These are phyloP conservation scores for Gossypium australe DNA, from an alignment of 345 rosid species.

Conservation along the genomic window DNA sequence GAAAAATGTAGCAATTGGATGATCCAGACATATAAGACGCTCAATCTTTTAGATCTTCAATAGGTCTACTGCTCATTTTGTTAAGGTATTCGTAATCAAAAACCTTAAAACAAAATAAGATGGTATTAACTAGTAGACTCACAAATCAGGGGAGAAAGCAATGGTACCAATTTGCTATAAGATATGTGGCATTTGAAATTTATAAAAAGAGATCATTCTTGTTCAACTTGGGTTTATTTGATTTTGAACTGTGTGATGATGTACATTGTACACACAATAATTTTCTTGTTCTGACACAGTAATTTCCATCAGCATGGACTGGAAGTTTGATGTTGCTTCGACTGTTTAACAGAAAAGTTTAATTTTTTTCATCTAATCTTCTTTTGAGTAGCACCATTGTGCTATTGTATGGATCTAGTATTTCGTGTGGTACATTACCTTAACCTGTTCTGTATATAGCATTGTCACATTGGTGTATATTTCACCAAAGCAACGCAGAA, in stretches of 20 bases:
- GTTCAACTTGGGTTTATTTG: background rate
- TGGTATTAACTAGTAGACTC: too few species aligned
- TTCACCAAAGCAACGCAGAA: constrained; percentile 81
- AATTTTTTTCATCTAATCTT: background rate
- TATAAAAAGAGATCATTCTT: background rate
- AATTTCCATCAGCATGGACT: background rate
- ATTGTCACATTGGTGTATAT: constrained; percentile 93
- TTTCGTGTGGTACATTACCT: constrained; percentile 18
- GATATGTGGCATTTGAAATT: background rate
- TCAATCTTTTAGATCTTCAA: background rate
- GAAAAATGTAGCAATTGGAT: background rate
- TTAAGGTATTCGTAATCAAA: background rate
- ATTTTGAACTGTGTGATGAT: background rate
- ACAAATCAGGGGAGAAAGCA: background rate
- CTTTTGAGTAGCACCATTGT: background rate
- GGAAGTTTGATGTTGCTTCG: background rate
- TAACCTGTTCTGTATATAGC: constrained; percentile 48
- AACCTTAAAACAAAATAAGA: too few species aligned
- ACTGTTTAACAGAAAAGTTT: background rate
- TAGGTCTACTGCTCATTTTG: background rate
- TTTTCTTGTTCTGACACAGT: background rate
- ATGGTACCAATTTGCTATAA: background rate
- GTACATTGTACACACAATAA: background rate
- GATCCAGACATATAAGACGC: background rate
- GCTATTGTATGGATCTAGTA: background rate